Evolutionary conservation across 768 basidiomycete genomes (phyloP).

Genomic region (Amanita thiersii): DNA sequence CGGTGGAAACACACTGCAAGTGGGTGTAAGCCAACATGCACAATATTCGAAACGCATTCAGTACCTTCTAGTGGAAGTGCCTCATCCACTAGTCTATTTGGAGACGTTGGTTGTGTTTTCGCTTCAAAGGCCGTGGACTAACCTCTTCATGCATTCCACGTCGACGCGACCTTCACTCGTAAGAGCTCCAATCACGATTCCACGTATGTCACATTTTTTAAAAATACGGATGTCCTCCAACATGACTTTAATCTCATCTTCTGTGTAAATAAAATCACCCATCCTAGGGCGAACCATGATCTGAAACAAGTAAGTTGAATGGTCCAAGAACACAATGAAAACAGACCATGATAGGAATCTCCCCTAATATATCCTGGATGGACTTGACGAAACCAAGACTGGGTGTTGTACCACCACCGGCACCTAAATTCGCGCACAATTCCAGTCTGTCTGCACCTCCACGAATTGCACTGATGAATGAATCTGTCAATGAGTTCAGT

Average conservation of each 20-base stretch:
- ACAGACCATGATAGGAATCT: slow-evolving; percentile 61
- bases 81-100: slow-evolving; percentile 44
- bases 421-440: slow-evolving; percentile 58
- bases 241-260: slow-evolving; percentile 65
- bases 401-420: slow-evolving; percentile 80
- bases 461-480: slow-evolving; percentile 46
- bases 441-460: slow-evolving; percentile 76
- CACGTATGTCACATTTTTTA: slow-evolving; percentile 47
- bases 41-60: slow-evolving; percentile 6
- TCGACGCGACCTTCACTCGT: slow-evolving; percentile 51
- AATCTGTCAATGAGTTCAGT: slow-evolving; percentile 9
- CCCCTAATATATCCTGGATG: slow-evolving; percentile 40
- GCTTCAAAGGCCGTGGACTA: slow-evolving; percentile 13
- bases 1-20: slow-evolving; percentile 67
- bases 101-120: background rate
- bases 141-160: slow-evolving; percentile 48
- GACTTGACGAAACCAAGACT: slow-evolving; percentile 63
- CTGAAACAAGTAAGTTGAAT: slow-evolving; percentile 25
- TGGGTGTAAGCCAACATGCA: background rate
- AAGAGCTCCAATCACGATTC: slow-evolving; percentile 64
- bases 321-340: slow-evolving; percentile 4
- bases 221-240: slow-evolving; percentile 60
- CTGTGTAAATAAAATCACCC: slow-evolving; percentile 73
- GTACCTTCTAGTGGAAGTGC: slow-evolving; percentile 58
- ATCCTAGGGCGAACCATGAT: slow-evolving; percentile 74